phyloP scores from a whole-genome alignment of 2,329 filamentous ascomycete species.

The Botrytis paeoniae region DNA sequence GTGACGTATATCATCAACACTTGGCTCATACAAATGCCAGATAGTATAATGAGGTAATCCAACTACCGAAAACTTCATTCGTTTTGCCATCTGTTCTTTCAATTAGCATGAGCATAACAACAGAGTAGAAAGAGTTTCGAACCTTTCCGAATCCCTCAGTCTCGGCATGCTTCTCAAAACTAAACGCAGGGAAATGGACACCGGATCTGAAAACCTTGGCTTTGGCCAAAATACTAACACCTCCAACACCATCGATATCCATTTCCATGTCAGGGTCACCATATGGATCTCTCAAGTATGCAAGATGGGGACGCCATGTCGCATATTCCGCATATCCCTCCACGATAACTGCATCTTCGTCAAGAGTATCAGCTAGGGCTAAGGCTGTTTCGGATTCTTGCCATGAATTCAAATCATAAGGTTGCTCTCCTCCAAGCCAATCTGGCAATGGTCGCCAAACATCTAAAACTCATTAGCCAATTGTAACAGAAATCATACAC shows the following conservation, averaged over 20 bases:
- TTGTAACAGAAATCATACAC: neutral
- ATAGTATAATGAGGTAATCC: conserved; percentile 97
- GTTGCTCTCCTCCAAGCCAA: conserved; percentile 97
- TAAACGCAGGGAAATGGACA: conserved; percentile 97
- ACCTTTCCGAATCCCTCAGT: conserved; percentile 99
- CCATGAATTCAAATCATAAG: conserved; percentile 98
- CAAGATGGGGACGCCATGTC: conserved; percentile 95
- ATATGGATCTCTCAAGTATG: conserved; percentile 93
- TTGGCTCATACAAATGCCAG: conserved; percentile 99
- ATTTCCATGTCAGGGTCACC: conserved; percentile 99
- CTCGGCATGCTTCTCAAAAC: conserved; percentile 97
- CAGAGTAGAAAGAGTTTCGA: conserved; percentile 31
- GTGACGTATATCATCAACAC: conserved; percentile 91
- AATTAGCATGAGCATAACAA: conserved; percentile 18
- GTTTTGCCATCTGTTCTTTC: conserved; percentile 77
- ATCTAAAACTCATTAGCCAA: conserved; percentile 50
- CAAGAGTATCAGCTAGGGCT: conserved; percentile 86
- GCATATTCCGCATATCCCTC: conserved; percentile 99
- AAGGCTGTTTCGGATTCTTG: conserved; percentile 97
- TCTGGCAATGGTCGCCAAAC: conserved; percentile 98
- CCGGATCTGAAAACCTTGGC: conserved; percentile 92
- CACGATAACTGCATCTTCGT: conserved; percentile 97
- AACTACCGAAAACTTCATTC: conserved; percentile 93
- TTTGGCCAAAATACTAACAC: conserved; percentile 95
- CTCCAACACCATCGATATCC: conserved; percentile 97